Base-by-base conservation (phyloP, 192 early-diverging fungal genomes). In the Coemansia aciculifera region DNA sequence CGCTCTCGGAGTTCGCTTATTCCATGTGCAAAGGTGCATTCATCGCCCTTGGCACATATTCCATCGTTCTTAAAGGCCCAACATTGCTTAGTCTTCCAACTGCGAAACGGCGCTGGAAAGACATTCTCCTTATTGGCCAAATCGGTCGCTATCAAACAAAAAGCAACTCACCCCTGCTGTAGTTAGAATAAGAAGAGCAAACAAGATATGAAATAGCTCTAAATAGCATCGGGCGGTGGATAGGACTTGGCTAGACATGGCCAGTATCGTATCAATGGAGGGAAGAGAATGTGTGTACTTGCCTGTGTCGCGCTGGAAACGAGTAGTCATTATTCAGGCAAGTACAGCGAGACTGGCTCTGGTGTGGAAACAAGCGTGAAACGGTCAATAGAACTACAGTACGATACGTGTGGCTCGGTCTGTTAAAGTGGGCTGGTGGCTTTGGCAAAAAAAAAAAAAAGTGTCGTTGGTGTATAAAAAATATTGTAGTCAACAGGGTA, bases 21-120 rank as follows among this genome's bases (percentile, higher is more conserved):
- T 3, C 76, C 81, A 13, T 83, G 81, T 1, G 81, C 81, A 60
- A 83, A 83, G 11, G 46, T 49, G 54, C 80, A 83, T 1, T 24
- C 43, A 39, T 40, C 42, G 0, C 69, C 75, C 37, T 74, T 71
- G 19, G 46, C 39, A 42, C 80, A 83, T 17, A 2, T 0, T 1
- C 59, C 63, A 5, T 15, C 29, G 12, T 49, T n/a, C 0, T 15
- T 42, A n/a, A 72, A 78, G 17, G 68, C 37, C 7, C 36, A 63
- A 56, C 80, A 83, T 15, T 75, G 23, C 12, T 60, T 52, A 15
- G 81, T 83, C 23, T 83, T 83, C 56, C 72, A 83, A 13, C 68
- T 68, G n/a, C 62, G 34, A 39, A 32, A 34, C 9, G 34, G 34
- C 21, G 21, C 34, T n/a, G 36, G 37, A 60, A 38, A 21, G 59